Percentiles rank a stretch among this genome's conserved stretches.
These are phyloP conservation scores for Blastobotrys proliferans DNA, from an alignment of 1,139 yeast species.

Conservation along the genomic window DNA sequence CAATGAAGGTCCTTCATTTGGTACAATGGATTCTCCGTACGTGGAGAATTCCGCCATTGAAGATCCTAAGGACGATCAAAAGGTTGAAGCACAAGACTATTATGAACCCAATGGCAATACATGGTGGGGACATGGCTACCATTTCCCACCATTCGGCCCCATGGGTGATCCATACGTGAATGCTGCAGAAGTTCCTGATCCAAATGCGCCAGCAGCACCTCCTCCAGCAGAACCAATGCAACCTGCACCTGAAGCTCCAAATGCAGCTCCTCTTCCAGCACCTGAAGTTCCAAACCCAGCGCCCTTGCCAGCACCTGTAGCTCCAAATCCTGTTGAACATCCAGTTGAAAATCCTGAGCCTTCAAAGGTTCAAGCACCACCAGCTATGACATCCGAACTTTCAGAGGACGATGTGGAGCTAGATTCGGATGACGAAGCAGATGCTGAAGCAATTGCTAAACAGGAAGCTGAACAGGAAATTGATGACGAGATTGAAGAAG, in stretches of 20 bases:
- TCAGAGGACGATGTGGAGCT: not conserved
- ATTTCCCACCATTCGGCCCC: too few relatives aligned
- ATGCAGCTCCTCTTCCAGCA: constrained; percentile 2
- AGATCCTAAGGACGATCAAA: too few relatives aligned
- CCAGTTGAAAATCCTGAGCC: not conserved
- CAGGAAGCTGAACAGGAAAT: not conserved
- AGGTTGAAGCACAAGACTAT: too few relatives aligned
- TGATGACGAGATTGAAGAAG: not conserved
- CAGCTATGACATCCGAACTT: not conserved
- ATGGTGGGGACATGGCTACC: too few relatives aligned
- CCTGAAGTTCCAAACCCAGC: constrained; percentile 3
- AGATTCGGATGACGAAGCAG: not conserved
- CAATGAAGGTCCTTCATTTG: too few relatives aligned
- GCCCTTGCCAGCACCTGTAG: not conserved
- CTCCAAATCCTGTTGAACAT: not conserved
- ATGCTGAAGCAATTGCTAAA: not conserved
- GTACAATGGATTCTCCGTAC: too few relatives aligned
- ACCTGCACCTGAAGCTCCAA: not conserved
- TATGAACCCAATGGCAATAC: too few relatives aligned
- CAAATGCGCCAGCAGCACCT: not conserved
- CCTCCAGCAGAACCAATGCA: not conserved
- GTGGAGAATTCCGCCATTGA: too few relatives aligned
- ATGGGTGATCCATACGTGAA: too few relatives aligned
- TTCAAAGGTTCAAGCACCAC: not conserved
- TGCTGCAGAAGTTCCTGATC: too few relatives aligned